Conservation (phyloP, 2,329 filamentous ascomycete species). For the Beauveria caledonica region DNA sequence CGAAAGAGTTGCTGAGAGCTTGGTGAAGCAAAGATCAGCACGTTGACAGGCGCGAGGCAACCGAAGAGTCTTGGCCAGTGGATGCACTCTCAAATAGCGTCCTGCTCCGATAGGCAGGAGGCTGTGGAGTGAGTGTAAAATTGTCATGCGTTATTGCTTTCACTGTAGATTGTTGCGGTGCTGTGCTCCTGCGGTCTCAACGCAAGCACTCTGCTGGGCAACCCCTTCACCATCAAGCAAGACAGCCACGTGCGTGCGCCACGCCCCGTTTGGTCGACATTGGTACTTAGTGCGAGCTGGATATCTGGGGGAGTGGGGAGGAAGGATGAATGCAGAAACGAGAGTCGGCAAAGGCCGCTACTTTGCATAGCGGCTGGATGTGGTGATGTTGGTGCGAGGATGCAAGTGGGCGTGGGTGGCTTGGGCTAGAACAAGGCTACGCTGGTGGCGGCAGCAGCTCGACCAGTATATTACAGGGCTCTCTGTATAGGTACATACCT, state of each 20-base stretch:
- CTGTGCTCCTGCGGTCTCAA: not conserved
- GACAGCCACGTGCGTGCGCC: conserved; percentile 6
- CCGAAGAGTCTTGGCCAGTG: not conserved
- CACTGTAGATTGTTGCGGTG: not conserved
- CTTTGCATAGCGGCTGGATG: not conserved
- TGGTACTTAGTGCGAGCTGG: not conserved
- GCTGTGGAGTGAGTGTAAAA: not conserved
- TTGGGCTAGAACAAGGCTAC: not conserved
- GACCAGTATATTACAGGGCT: too few relatives aligned
- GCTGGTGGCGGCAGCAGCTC: too few relatives aligned
- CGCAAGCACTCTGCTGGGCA: not conserved
- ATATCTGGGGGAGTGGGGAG: conserved; percentile 9
- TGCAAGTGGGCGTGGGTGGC: not conserved
- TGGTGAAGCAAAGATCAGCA: conserved; percentile 7
- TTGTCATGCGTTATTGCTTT: not conserved
- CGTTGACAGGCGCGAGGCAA: not conserved
- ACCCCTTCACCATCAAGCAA: conserved; percentile 2
- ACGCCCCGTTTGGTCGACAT: not conserved
- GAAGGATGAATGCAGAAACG: not conserved
- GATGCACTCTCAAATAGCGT: not conserved
- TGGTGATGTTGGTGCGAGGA: not conserved
- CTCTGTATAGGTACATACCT: too few relatives aligned
- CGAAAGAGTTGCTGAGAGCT: not conserved
- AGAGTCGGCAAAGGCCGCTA: not conserved
- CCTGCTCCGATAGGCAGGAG: not conserved